A percentile compares a stretch with the other conserved stretches of the same genome.
These are phyloP conservation scores for Rutidosis leptorrhynchoides DNA, from an alignment of 129 eudicot genomes.

Conservation along the genomic window DNA sequence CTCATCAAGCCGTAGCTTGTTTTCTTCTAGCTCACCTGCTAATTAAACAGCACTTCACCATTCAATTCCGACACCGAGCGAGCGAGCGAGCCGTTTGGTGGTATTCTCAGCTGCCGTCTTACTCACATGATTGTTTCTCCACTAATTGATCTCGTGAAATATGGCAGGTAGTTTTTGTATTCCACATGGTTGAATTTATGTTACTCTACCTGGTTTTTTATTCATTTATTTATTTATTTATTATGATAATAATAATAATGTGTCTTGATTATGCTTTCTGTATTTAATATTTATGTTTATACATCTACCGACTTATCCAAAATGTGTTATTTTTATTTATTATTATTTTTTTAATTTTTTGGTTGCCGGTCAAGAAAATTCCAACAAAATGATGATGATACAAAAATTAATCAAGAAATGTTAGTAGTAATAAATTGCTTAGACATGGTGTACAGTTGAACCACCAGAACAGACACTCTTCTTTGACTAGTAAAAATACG, in stretches of 20 bases:
- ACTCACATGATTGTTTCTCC: slow-evolving; percentile 93
- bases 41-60: slow-evolving; percentile 28
- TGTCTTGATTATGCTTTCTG: background rate
- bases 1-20: slow-evolving; percentile 20
- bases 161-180: slow-evolving; percentile 60
- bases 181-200: slow-evolving; percentile 9
- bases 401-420: no score
- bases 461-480: no score
- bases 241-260: no score
- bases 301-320: background rate
- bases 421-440: no score
- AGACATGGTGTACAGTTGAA: no score
- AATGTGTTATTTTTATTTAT: no score
- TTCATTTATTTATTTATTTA: slow-evolving; percentile 3
- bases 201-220: background rate
- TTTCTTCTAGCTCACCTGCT: slow-evolving; percentile 22
- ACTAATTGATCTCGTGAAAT: slow-evolving; percentile 91
- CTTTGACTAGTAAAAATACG: no score
- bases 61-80: slow-evolving; percentile 66
- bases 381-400: no score
- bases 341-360: no score
- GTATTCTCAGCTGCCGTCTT: slow-evolving; percentile 84
- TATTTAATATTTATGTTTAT: background rate
- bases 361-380: no score
- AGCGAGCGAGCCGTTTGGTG: slow-evolving; percentile 72